These are phyloP conservation scores for Globisporangium carolinianum DNA, from an alignment of 352 stramenopile genomes.

Conservation along the genomic window DNA sequence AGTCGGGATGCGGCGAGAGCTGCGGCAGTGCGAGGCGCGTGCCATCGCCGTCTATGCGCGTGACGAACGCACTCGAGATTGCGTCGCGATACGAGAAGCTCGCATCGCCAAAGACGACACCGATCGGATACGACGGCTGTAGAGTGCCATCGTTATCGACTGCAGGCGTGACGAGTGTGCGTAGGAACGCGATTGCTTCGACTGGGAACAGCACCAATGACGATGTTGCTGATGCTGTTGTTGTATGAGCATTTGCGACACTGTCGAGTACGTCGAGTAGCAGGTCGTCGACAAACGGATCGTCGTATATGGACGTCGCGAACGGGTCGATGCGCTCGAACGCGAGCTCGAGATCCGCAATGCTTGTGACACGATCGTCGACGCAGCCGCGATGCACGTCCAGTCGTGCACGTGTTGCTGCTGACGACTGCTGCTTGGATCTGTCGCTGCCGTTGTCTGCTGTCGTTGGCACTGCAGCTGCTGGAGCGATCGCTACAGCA, in stretches of 20 bases:
- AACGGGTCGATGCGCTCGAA: conserved; percentile 21
- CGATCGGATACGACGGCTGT: conserved; percentile 11
- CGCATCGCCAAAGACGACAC: conserved; percentile 44
- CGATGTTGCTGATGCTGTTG: conserved; percentile 11
- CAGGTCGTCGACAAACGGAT: conserved; percentile 30
- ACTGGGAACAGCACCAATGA: conserved; percentile 64
- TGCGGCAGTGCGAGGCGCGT: conserved; percentile 50
- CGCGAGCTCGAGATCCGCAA: conserved; percentile 45
- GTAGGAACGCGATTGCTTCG: conserved; percentile 54
- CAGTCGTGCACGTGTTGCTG: not conserved
- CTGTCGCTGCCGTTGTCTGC: not conserved
- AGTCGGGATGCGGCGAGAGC: conserved; percentile 71
- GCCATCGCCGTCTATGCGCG: conserved; percentile 7
- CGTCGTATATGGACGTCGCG: conserved; percentile 21
- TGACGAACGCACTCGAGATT: conserved; percentile 54
- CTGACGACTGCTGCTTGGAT: not conserved
- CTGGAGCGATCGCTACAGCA: conserved; percentile 17
- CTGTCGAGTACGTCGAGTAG: conserved; percentile 27
- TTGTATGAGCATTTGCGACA: conserved; percentile 7
- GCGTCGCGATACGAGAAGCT: conserved; percentile 54
- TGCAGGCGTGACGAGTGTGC: conserved; percentile 15
- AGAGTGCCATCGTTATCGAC: not conserved
- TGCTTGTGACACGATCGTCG: conserved; percentile 30
- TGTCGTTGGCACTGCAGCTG: not conserved
- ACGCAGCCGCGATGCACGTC: conserved; percentile 38